Conservation (phyloP, 805 yeast genomes). For the Saccharomycopsis schoenii region DNA sequence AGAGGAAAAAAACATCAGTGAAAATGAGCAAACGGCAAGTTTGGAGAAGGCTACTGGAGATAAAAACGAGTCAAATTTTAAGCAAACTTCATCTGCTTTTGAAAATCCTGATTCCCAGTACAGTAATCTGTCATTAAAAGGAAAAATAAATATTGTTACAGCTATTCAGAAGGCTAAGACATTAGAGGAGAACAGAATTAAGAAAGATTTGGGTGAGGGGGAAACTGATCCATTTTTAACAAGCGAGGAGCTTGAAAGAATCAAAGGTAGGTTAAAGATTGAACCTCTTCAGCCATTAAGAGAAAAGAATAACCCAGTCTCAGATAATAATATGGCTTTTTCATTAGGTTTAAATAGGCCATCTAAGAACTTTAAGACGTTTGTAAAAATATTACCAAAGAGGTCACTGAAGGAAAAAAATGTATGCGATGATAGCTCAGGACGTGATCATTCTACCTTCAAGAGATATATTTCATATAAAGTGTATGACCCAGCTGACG, state of each 20-base stretch:
- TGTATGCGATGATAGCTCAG: not conserved
- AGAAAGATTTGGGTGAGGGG: conserved; percentile 1
- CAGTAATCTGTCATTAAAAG: not conserved
- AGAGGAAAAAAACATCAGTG: not conserved
- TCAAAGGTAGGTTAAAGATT: not conserved
- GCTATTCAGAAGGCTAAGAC: conserved; percentile 6
- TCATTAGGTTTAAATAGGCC: not conserved
- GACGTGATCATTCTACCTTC: not conserved
- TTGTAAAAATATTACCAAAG: not conserved
- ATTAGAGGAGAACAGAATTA: conserved; percentile 1
- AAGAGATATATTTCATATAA: conserved; percentile 2
- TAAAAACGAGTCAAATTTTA: not conserved
- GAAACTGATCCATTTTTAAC: not conserved
- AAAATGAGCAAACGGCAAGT: not conserved
- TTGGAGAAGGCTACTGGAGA: not conserved
- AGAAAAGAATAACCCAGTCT: too few relatives aligned
- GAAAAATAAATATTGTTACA: conserved; percentile 3
- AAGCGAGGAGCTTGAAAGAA: conserved; percentile 3
- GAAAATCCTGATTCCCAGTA: not conserved
- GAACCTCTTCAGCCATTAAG: not conserved
- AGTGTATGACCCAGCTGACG: not conserved
- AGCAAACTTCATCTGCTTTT: not conserved
- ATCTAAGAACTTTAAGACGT: conserved; percentile 5
- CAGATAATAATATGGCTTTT: not conserved
- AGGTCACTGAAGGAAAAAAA: not conserved